A percentile compares a stretch with the other conserved stretches of the same genome.
Evolutionary conservation across 495 filamentous ascomycete species (phyloP).

Genomic region (Trichoderma gamsii): DNA sequence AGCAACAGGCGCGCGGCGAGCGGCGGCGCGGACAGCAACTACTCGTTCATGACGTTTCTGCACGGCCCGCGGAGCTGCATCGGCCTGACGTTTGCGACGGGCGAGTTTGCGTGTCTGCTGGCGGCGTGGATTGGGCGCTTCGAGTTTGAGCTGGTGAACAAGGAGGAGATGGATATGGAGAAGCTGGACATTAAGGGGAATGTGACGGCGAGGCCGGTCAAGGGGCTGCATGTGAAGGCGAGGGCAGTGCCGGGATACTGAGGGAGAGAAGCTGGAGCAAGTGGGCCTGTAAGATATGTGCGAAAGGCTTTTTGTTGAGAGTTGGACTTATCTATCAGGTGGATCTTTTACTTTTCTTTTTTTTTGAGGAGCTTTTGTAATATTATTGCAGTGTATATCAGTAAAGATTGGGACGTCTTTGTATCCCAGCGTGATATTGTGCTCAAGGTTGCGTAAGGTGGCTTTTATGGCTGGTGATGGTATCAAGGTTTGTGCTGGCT

Average conservation of each 20-base stretch:
- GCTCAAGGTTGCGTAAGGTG: too few species aligned
- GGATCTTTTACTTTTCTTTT: too few species aligned
- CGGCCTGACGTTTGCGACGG: conserved; percentile 66
- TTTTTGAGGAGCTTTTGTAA: too few species aligned
- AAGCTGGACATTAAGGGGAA: conserved; percentile 53
- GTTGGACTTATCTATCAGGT: too few species aligned
- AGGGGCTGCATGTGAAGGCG: conserved; percentile 59
- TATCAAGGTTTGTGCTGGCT: too few species aligned
- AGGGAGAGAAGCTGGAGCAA: not conserved
- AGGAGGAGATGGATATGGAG: conserved; percentile 45
- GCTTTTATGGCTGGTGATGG: too few species aligned
- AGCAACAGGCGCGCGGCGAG: conserved; percentile 32
- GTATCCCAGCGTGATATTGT: too few species aligned
- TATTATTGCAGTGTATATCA: too few species aligned
- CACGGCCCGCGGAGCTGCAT: conserved; percentile 59
- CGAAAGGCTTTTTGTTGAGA: too few species aligned
- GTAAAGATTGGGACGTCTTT: too few species aligned
- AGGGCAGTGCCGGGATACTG: conserved; percentile 35
- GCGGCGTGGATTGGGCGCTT: conserved; percentile 70
- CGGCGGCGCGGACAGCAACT: conserved; percentile 51
- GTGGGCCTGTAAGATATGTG: too few species aligned
- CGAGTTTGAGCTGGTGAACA: conserved; percentile 56
- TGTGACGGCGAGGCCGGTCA: conserved; percentile 57
- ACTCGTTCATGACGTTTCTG: conserved; percentile 55
- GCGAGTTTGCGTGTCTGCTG: conserved; percentile 77